These are phyloP conservation scores for Candida palmyrensis DNA, from an alignment of 805 yeast species.

Conservation along the genomic window DNA sequence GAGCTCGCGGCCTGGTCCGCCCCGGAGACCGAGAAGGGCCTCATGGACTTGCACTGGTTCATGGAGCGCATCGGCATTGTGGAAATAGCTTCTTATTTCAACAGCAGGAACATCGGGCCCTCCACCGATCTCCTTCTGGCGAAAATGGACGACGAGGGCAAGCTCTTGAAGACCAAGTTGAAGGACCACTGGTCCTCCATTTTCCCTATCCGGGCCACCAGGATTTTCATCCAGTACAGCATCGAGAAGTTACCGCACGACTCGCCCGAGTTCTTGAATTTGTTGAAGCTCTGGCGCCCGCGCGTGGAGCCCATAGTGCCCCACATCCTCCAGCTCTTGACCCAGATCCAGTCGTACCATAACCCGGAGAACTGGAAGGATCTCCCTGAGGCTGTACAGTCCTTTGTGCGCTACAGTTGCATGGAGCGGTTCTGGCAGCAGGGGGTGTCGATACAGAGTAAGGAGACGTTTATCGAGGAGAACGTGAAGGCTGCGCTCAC, in stretches of 20 bases:
- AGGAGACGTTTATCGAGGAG: conserved; percentile 91
- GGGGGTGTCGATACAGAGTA: conserved; percentile 90
- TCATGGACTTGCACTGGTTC: conserved; percentile 91
- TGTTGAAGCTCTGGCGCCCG: conserved; percentile 85
- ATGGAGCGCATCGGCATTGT: conserved; percentile 97
- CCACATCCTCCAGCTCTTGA: conserved; percentile 77
- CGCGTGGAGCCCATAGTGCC: conserved; percentile 89
- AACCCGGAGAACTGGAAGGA: conserved; percentile 89
- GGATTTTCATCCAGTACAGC: conserved; percentile 91
- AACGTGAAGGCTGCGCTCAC: conserved; percentile 92
- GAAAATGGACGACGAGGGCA: conserved; percentile 87
- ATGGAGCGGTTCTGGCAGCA: conserved; percentile 98
- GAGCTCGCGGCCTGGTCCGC: conserved; percentile 91
- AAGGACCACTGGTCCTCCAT: conserved; percentile 91
- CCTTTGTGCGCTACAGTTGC: conserved; percentile 85
- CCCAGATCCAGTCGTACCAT: conserved; percentile 92
- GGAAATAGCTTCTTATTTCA: conserved; percentile 86
- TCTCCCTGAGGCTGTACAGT: conserved; percentile 83
- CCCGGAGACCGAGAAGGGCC: conserved; percentile 83
- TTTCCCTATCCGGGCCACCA: conserved; percentile 92
- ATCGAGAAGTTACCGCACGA: conserved; percentile 85
- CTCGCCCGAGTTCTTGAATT: conserved; percentile 63
- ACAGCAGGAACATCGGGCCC: conserved; percentile 73
- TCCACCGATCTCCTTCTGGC: conserved; percentile 70
- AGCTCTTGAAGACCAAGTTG: conserved; percentile 64